Base-by-base conservation (phyloP, 306 rosid genomes). In the Inga leiocalycina region DNA sequence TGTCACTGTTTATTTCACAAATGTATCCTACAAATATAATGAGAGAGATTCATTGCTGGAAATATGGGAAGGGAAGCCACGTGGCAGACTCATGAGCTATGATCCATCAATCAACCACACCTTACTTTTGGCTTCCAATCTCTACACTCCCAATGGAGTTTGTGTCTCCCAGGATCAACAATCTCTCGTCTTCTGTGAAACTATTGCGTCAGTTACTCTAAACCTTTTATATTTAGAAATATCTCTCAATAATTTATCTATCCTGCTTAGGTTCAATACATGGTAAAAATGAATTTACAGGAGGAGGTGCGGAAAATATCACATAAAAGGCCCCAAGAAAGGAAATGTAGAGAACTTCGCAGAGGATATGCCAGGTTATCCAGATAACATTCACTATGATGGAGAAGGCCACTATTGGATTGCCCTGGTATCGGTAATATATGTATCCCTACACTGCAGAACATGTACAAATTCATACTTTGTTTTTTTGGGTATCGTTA, bases 1-100 rank as follows among this genome's bases (percentile, higher is more conserved):
- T 79, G 97, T 94, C n/a, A 79, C 82, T 62, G 83, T 93, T 86
- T 94, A 94, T 79, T 94, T 91, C 79, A 89, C 97, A 0, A 96
- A 92, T 17, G 92, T 92, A 59, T 89, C 97, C 2, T 73, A 77
- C 27, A 94, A 89, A 79, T 91, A 93, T 79, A 19, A 56, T 0
- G 83, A 0, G 4, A 52, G 2, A 83, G 87, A 0, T 27, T 70
- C 75, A 1, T 44, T 64, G 0, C 56, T 64, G 15, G 97, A 94
- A 67, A 0, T 88, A 9, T 41, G 87, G 4, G 97, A 93, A 74
- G 94, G 93, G 0, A 86, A 81, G 39, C 93, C 98, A 14, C 68
- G 87, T 69, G 97, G 93, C 4, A 89, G 97, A 64, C 67, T 93
- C 41, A 12, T 93, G 75, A 90, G 93, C 84, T 90, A 90, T 49